phyloP scores from a whole-genome alignment of 2,329 filamentous ascomycete species.

The Colletotrichum graminicola region DNA sequence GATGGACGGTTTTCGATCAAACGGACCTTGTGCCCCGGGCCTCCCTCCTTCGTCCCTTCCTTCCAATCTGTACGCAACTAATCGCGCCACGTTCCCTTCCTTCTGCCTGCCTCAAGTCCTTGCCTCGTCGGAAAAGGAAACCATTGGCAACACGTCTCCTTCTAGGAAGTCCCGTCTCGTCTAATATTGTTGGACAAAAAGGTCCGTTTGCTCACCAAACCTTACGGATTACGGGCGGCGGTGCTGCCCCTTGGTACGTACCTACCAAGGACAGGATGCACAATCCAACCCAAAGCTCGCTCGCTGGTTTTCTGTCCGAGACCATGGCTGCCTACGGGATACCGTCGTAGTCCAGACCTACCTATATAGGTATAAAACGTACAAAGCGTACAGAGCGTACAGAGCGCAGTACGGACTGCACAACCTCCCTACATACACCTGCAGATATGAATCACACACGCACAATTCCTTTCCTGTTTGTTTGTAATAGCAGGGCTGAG shows the following conservation, averaged over 20 bases:
- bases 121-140: too few species aligned
- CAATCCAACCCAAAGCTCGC: background rate
- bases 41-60: background rate
- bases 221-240: background rate
- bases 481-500: constrained; percentile 11
- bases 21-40: background rate
- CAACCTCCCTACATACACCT: background rate
- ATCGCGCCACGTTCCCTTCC: too few species aligned
- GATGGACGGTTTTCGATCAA: constrained; percentile 9
- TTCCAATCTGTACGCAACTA: too few species aligned
- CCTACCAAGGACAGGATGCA: background rate
- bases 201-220: background rate
- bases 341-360: background rate
- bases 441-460: constrained; percentile 3
- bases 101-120: background rate
- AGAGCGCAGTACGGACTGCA: background rate
- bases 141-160: background rate
- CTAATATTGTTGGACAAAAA: background rate
- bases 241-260: background rate
- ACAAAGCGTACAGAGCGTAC: background rate
- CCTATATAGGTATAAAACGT: too few species aligned
- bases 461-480: constrained; percentile 15
- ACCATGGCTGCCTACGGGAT: background rate
- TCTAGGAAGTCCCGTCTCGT: background rate
- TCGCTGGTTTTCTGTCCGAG: background rate